Base-by-base conservation (phyloP, 2,329 filamentous ascomycete species). In the Ceratocystis eucalypticola region DNA sequence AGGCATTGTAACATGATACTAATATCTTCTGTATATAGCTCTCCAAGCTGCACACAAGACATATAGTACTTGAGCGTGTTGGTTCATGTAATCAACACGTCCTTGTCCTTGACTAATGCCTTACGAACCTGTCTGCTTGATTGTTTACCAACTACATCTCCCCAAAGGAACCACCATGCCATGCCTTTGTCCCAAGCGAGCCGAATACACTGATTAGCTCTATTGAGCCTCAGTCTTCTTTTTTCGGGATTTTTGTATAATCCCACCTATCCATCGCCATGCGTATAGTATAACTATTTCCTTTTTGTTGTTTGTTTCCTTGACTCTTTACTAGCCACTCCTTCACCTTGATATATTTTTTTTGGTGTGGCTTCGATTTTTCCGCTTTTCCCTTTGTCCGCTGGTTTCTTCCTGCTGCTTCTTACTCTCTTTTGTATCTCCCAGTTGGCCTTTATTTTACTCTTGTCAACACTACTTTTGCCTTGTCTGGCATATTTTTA, bases 1-100 rank as follows among this genome's bases (percentile, higher is more conserved):
- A 41, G 10, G 12, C 37, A 41, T 41, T 33, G 62, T 64, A 25
- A 22, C 22, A 17, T 44, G n/a, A 53, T 37, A 25, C 62, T 66
- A 64, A 65, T 53, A 69, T 48, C 65, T 59, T 30, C 10, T 64
- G 48, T 66, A 5, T 65, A 63, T 61, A 77, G 76, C 71, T 46
- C 69, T 77, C 10, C 72, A 72, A 69, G 76, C 76, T 57, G 76
- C 76, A 37, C 74, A 77, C 68, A 72, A 63, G 61, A 63, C 22
- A 15, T 45, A 63, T 2, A 63, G 65, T 5, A 64, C 66, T 22
- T 69, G 28, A 62, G 22, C 25, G 22, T n/a, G 30, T n/a, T 28
- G 48, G 15, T 7, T n/a, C 3, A 8, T 22, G 5, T 7, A 15
- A 44, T 22, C 33, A 41, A 25, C 41, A 5, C 12, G 33, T 12